Conservation (phyloP, 352 stramenopile species). For the Blastocystis sp. region DNA sequence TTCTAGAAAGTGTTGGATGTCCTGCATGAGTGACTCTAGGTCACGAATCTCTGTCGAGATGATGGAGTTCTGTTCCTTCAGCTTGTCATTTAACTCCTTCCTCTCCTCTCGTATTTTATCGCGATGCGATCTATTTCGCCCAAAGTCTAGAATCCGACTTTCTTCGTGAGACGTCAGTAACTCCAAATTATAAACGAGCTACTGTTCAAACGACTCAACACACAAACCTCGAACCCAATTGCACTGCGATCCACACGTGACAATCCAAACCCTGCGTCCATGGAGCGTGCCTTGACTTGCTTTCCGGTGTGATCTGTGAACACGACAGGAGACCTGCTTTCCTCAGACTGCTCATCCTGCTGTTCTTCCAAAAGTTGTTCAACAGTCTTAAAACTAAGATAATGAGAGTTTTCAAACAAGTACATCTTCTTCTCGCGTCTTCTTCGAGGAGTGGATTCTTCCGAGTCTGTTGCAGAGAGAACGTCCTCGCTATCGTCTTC, state of each 20-base stretch:
- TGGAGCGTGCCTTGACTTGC: not conserved
- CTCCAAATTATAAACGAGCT: slow-evolving; percentile 26
- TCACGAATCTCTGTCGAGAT: not conserved
- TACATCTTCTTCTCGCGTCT: not conserved
- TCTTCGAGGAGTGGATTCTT: not conserved
- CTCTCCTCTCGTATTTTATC: not conserved
- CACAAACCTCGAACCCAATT: not conserved
- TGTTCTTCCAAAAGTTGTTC: slow-evolving; percentile 5
- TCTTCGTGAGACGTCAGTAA: not conserved
- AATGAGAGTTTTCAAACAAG: not conserved
- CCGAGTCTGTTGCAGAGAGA: not conserved
- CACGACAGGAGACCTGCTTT: not conserved
- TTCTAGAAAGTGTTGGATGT: not conserved
- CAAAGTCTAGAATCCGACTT: not conserved
- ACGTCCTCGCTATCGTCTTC: not conserved
- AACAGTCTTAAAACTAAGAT: slow-evolving; percentile 11
- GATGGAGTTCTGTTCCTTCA: not conserved
- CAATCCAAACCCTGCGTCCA: not conserved
- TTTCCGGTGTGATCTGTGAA: slow-evolving; percentile 18
- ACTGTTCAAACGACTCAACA: not conserved
- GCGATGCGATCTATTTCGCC: not conserved
- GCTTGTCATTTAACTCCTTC: not conserved
- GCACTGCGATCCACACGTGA: not conserved
- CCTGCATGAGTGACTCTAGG: not conserved
- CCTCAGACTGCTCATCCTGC: not conserved